phyloP scores from a whole-genome alignment of 805 yeast species.

The Yueomyces sinensis region DNA sequence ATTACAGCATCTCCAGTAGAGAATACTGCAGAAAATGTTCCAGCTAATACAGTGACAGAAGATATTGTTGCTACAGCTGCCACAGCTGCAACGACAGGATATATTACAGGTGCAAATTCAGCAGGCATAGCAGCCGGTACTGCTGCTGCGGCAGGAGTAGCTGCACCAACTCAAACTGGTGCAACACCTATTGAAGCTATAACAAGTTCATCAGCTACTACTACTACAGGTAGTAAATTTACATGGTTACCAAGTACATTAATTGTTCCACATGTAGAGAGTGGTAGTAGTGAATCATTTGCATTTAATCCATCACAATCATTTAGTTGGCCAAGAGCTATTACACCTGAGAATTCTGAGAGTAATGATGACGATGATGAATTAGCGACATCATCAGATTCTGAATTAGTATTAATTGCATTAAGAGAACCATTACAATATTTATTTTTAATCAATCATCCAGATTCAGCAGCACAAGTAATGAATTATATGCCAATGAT shows the following conservation, averaged over 20 bases:
- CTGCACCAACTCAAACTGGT: neutral
- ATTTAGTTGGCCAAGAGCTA: neutral
- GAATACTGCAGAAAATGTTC: neutral
- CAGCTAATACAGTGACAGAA: neutral
- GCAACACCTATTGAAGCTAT: conserved; percentile 1
- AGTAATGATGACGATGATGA: neutral
- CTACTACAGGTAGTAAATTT: conserved; percentile 1
- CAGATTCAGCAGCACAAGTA: conserved; percentile 66
- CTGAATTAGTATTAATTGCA: neutral
- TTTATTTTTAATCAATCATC: conserved; percentile 69
- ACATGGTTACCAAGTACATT: neutral
- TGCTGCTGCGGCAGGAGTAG: neutral
- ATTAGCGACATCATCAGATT: neutral
- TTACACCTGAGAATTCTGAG: neutral
- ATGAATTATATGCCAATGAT: conserved; percentile 57
- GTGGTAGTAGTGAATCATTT: neutral
- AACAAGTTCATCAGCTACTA: neutral
- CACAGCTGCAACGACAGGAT: neutral
- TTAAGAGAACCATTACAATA: conserved; percentile 42
- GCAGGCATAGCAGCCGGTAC: neutral
- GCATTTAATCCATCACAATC: neutral
- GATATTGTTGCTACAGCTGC: neutral
- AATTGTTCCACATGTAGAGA: neutral
- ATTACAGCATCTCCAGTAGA: neutral
- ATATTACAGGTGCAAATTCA: neutral